These are phyloP conservation scores for Globisporangium camurandrum DNA, from an alignment of 352 stramenopile genomes.

Conservation along the genomic window DNA sequence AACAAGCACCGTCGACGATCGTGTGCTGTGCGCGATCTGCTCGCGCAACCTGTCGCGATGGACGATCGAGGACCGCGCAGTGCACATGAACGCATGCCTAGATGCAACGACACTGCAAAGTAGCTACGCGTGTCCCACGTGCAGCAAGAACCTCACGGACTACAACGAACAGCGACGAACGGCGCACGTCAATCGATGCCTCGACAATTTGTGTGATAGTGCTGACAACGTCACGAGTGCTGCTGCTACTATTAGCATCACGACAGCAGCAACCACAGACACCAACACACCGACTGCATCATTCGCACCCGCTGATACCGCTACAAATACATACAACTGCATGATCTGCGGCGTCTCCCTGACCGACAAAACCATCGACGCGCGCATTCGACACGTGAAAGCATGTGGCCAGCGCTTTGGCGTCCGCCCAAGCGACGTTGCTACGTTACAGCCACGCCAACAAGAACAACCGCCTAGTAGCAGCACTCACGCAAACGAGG, in stretches of 20 bases:
- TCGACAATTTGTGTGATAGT: slow-evolving; percentile 25
- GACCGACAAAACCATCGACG: slow-evolving; percentile 22
- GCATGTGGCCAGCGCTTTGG: slow-evolving; percentile 64
- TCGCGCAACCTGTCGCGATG: slow-evolving; percentile 44
- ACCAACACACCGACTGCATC: too few species aligned
- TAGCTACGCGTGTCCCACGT: slow-evolving; percentile 48
- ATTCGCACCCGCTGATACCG: too few species aligned
- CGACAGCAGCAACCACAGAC: too few species aligned
- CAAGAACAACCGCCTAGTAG: not conserved
- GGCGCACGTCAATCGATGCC: slow-evolving; percentile 64
- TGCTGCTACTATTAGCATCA: not conserved
- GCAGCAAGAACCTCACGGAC: slow-evolving; percentile 43
- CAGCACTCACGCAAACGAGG: slow-evolving; percentile 4
- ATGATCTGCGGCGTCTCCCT: slow-evolving; percentile 65
- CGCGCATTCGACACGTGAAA: slow-evolving; percentile 76
- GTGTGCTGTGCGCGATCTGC: slow-evolving; percentile 48
- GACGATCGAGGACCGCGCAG: slow-evolving; percentile 34
- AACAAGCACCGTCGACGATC: slow-evolving; percentile 4
- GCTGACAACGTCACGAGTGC: not conserved
- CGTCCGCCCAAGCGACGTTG: slow-evolving; percentile 42
- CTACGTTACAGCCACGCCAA: slow-evolving; percentile 9
- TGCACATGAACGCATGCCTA: slow-evolving; percentile 75
- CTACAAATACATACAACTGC: slow-evolving; percentile 29
- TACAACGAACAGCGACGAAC: slow-evolving; percentile 57
- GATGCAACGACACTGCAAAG: slow-evolving; percentile 24